These are phyloP conservation scores for Cucurbita ficifolia DNA, from an alignment of 306 rosid genomes.

Conservation along the genomic window DNA sequence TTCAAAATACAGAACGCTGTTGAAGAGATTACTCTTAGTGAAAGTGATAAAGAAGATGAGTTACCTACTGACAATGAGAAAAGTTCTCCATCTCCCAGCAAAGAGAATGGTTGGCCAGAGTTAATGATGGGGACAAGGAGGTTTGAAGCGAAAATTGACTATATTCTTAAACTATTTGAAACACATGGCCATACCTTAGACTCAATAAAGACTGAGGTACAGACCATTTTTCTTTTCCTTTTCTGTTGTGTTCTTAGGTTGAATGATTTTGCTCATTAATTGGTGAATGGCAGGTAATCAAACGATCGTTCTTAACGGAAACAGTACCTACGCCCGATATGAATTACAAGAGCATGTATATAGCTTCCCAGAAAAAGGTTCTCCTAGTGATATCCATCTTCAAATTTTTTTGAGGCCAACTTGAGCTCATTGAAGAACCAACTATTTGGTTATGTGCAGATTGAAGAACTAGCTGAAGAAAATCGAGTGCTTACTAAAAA, in stretches of 20 bases:
- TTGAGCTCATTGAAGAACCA: neutral
- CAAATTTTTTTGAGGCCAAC: neutral
- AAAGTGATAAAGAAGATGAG: conserved; percentile 5
- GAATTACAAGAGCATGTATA: conserved; percentile 9
- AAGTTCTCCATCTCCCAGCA: neutral
- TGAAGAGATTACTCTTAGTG: conserved; percentile 7
- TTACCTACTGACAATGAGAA: neutral
- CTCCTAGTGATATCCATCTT: neutral
- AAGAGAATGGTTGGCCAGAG: neutral
- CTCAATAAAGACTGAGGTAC: neutral
- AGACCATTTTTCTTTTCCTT: neutral
- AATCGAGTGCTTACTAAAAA: neutral
- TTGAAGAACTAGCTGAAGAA: conserved; percentile 5
- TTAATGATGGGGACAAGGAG: neutral
- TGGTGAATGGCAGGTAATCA: neutral
- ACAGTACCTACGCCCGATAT: neutral
- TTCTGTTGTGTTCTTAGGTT: neutral
- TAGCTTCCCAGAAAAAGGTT: conserved; percentile 12
- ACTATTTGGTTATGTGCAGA: conserved; percentile 3
- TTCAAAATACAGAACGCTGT: neutral
- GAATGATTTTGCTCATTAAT: neutral
- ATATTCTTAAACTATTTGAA: conserved; percentile 2
- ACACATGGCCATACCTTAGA: neutral
- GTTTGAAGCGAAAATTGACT: conserved; percentile 1
- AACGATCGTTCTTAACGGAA: neutral